Conservation (phyloP, 208 protist species). For the Naegleria lovaniensis region DNA sequence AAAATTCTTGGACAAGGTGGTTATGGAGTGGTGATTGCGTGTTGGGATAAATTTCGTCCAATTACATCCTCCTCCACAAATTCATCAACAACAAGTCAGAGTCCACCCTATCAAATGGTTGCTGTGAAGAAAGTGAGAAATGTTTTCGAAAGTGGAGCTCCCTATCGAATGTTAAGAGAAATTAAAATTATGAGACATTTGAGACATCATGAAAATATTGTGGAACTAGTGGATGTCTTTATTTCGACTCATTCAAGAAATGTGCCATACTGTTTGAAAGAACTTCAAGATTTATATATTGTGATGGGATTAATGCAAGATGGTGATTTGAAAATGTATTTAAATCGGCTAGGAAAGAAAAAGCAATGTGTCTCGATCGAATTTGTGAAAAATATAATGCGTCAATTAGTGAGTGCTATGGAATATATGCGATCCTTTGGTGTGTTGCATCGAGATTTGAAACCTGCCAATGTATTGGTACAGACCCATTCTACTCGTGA, state of each 20-base stretch:
- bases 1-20: background rate
- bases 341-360: background rate
- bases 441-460: conserved; percentile 39
- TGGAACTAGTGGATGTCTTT: background rate
- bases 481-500: conserved; percentile 33
- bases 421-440: conserved; percentile 30
- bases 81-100: background rate
- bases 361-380: background rate
- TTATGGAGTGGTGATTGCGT: background rate
- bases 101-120: background rate
- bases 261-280: background rate
- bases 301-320: background rate
- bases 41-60: background rate
- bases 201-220: background rate
- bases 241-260: background rate
- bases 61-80: background rate
- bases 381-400: conserved; percentile 49
- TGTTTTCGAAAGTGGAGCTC: background rate
- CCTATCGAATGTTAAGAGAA: conserved; percentile 5
- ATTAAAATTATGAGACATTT: conserved; percentile 7
- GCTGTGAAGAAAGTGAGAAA: background rate
- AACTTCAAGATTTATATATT: background rate
- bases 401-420: conserved; percentile 33
- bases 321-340: background rate
- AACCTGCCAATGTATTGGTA: conserved; percentile 40